Conservation (phyloP, 495 filamentous ascomycete species). For the Friedmanniomyces simplex region DNA sequence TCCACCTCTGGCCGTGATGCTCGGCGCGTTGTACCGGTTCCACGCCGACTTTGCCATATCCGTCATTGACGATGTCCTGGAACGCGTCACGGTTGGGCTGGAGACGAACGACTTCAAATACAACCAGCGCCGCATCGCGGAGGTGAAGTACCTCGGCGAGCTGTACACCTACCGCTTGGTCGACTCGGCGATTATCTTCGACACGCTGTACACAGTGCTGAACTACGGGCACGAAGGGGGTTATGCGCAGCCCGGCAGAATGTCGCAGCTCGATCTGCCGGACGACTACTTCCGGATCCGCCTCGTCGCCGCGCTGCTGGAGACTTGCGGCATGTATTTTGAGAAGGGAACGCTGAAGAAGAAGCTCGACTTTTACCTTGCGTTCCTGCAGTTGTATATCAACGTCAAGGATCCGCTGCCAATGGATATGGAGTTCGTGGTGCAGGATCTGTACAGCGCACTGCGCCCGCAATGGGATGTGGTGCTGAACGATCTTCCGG, state of each 20-base stretch:
- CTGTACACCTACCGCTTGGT: conserved; percentile 98
- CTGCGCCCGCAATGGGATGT: conserved; percentile 89
- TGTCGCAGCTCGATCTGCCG: conserved; percentile 68
- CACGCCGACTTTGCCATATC: conserved; percentile 82
- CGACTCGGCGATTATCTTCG: conserved; percentile 90
- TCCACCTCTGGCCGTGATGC: conserved; percentile 86
- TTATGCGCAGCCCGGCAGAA: conserved; percentile 63
- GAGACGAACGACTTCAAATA: conserved; percentile 97
- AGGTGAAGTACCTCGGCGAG: conserved; percentile 94
- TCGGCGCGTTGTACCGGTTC: conserved; percentile 77
- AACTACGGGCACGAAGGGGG: conserved; percentile 83
- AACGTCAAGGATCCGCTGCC: conserved; percentile 84
- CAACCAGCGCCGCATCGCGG: conserved; percentile 89
- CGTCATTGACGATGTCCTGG: conserved; percentile 81
- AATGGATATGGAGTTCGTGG: conserved; percentile 95
- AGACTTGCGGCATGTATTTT: conserved; percentile 94
- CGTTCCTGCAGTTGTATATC: conserved; percentile 96
- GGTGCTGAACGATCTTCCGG: conserved; percentile 57
- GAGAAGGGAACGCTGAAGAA: conserved; percentile 88
- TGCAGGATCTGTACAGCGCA: conserved; percentile 80
- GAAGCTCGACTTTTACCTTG: conserved; percentile 96
- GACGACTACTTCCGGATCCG: conserved; percentile 96
- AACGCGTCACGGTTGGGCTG: conserved; percentile 77
- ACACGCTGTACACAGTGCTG: conserved; percentile 86
- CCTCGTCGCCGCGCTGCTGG: conserved; percentile 75